Evolutionary conservation across 805 yeast species (phyloP), one percentile per base, ranked within the genome.

Genomic region (Saturnispora sanitii): DNA sequence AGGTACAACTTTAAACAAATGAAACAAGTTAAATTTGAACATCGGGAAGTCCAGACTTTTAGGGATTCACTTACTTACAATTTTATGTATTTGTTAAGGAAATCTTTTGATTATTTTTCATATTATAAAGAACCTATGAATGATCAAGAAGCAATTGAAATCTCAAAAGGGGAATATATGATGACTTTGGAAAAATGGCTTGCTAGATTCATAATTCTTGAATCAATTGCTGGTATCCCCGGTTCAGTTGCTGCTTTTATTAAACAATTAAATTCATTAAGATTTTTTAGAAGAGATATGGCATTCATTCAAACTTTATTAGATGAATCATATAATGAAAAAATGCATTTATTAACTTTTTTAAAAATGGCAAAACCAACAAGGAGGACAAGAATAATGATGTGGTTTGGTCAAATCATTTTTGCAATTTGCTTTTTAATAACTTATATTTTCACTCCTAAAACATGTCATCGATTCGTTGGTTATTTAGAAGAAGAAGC

Each of bases 401-500:
- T 80, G 9, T 72, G 71, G 49, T 58, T 70, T 33, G 85, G 81
- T 5, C 88, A 81, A 54, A 86, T 86, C 9, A 73, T 81, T 3
- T 81, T 81, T 58, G 71, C 77, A 57, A 79, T 79, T 57, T 36
- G 70, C 27, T 80, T 81, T 64, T 79, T 81, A 58, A 52, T 77
- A 36, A 57, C 68, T 27, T 80, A 80, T 60, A 57, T 81, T 36
- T 42, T 72, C 20, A 64, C 70, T 37, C 88, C 88, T 11, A 66
- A 69, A 33, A 69, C 76, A 30, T 80, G 87, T 51, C 88, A 81
- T 49, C 62, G 88, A 45, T 80, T 80, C 54, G 88, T 80, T 35
- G 88, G 88, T 2, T 81, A 81, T 53, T 62, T 81, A 38, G 88
- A 80, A 56, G 88, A 80, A 52, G 87, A 81, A 54, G 86, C 86